Evolutionary conservation across 805 yeast genomes (phyloP).

Genomic region (Priceomyces melissophilus): DNA sequence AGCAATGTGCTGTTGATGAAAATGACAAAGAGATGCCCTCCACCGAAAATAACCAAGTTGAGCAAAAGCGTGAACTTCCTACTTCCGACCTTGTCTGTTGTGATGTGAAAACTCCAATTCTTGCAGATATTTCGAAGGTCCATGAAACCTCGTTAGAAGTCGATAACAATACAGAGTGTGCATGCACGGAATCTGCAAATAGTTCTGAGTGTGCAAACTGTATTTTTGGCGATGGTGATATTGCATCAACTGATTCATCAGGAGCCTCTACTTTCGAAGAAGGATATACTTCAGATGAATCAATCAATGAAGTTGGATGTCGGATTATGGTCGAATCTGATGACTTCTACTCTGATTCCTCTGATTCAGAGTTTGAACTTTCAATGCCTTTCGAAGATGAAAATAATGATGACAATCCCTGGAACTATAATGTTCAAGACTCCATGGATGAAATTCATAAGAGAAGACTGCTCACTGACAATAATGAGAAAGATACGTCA

Average conservation of each 20-base stretch:
- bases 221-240: not conserved
- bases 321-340: not conserved
- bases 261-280: not conserved
- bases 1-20: conserved; percentile 1
- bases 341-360: not conserved
- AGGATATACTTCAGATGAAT: not conserved
- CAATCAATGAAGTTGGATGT: not conserved
- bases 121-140: not conserved
- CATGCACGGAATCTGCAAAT: not conserved
- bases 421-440: too few relatives aligned
- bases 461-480: not conserved
- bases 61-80: not conserved
- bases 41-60: not conserved
- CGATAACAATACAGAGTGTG: conserved; percentile 6
- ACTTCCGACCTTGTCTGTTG: not conserved
- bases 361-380: not conserved
- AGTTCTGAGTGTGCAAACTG: not conserved
- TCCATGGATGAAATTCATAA: too few relatives aligned
- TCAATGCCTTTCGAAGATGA: conserved; percentile 1
- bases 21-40: conserved; percentile 1
- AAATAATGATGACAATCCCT: not conserved
- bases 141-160: conserved; percentile 7
- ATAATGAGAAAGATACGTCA: conserved; percentile 3
- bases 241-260: not conserved
- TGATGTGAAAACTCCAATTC: not conserved